Conservation (phyloP, 1,284 basidiomycete genomes). For the Vanrija sp. region DNA sequence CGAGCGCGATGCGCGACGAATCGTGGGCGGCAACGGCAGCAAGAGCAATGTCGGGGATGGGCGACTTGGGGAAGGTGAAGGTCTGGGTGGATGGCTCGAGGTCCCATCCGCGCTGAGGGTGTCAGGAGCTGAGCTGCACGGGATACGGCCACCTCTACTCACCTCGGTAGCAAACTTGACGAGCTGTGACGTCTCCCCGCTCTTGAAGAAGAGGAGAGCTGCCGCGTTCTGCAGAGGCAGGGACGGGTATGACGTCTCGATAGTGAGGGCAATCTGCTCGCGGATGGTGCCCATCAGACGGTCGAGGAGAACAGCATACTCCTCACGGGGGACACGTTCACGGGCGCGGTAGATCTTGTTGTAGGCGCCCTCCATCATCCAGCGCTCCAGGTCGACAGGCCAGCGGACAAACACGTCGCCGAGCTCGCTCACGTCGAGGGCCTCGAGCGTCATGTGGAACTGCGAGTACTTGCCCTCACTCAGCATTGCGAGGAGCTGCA, state of each 20-base stretch:
- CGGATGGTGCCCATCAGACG: constrained; percentile 47
- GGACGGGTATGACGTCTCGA: constrained; percentile 48
- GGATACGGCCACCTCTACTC: constrained; percentile 2
- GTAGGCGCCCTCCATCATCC: constrained; percentile 99
- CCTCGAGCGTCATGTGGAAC: constrained; percentile 98
- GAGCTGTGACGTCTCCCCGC: constrained; percentile 37
- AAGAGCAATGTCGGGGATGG: constrained; percentile 24
- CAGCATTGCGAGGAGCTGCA: constrained; percentile 89
- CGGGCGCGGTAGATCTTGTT: constrained; percentile 96
- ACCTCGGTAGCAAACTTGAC: constrained; percentile 38
- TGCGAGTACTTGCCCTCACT: constrained; percentile 95
- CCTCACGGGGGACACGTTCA: constrained; percentile 60
- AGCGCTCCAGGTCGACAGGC: constrained; percentile 86
- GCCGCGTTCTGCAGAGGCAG: constrained; percentile 45
- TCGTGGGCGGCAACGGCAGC: constrained; percentile 18
- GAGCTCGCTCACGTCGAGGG: constrained; percentile 62
- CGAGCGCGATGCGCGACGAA: constrained; percentile 19
- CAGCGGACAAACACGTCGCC: constrained; percentile 76
- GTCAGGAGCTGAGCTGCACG: constrained; percentile 13
- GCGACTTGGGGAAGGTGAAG: constrained; percentile 29
- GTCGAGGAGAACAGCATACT: constrained; percentile 47
- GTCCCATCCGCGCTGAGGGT: constrained; percentile 39
- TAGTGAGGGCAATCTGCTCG: constrained; percentile 49
- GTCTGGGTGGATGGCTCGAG: constrained; percentile 42
- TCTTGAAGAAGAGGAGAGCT: constrained; percentile 46